Conservation (phyloP, 2,329 filamentous ascomycete species). For the Whalleya microplaca region DNA sequence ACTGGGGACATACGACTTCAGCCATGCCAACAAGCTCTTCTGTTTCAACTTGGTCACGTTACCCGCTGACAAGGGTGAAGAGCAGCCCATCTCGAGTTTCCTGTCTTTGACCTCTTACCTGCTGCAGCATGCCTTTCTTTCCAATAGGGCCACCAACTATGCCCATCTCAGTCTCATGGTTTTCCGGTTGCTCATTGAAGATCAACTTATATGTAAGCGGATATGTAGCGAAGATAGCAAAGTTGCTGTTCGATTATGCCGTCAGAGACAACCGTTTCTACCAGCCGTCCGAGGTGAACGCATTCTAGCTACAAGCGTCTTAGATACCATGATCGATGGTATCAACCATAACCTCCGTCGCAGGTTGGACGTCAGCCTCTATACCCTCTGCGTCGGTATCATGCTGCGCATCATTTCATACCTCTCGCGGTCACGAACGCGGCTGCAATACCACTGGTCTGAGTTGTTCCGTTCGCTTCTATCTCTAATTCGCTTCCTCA, state of each 20-base stretch:
- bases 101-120: conserved; percentile 91
- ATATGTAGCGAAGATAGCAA: conserved; percentile 82
- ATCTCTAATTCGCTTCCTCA: conserved; percentile 86
- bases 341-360: conserved; percentile 92
- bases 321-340: conserved; percentile 88
- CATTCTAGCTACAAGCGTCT: conserved; percentile 72
- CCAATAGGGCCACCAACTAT: conserved; percentile 76
- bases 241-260: conserved; percentile 77
- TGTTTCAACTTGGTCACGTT: conserved; percentile 79
- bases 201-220: conserved; percentile 78
- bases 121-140: conserved; percentile 89
- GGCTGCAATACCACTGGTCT: conserved; percentile 89
- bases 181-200: conserved; percentile 84
- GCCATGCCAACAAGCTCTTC: conserved; percentile 93
- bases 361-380: conserved; percentile 82
- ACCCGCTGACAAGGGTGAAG: conserved; percentile 63
- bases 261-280: conserved; percentile 85
- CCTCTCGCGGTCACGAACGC: conserved; percentile 78
- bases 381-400: conserved; percentile 80
- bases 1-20: conserved; percentile 89
- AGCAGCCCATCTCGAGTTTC: conserved; percentile 79
- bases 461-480: conserved; percentile 91
- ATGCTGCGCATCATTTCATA: conserved; percentile 83
- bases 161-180: conserved; percentile 84
- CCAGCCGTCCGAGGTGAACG: conserved; percentile 75